Base-by-base conservation (phyloP, 345 rosid genomes). In the Eucalyptus guilfoylei region DNA sequence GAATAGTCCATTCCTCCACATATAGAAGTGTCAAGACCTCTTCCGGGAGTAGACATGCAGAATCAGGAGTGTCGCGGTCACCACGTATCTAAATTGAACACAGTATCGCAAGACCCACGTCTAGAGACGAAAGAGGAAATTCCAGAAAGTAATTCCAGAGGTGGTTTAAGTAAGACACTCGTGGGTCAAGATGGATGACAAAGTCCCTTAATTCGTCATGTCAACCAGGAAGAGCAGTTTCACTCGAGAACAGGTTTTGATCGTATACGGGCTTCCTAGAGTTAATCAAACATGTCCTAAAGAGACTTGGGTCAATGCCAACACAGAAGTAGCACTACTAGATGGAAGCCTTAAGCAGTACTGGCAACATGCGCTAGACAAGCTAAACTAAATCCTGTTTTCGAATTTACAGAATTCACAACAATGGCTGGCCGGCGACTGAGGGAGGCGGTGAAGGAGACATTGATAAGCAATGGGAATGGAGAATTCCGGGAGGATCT, bases 391-490 rank as follows among this genome's bases (percentile, higher is more conserved):
- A 32, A 86, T 64, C 17, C 30, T 19, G 42, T 80, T 49, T 90
- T 30, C 60, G 21, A 19, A 50, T 88, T 87, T 87, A 90, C 93
- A 95, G 96, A 95, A 90, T 92, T 94, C 89, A 94, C 95, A 12
- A 94, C 96, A 76, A 93, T 94, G 97, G 94, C 95, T 44, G 94
- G 96, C 45, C 90, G 96, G 83, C 80, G 94, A 86, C 90, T 94
- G 80, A 92, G 95, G 89, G 95, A 94, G 93, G 95, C 94, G 21
- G 95, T 95, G 14, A 94, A 92, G 91, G 90, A 91, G 90, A 92
- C 94, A 48, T 89, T 95, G 60, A 90, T 92, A 30, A 90, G 89
- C 58, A 92, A 92, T 19, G 96, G 95, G 44, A 89, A 91, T 42
- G 94, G 95, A 47, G 95, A 94, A 67, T 92, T 94, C 24, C 91